Base-by-base conservation (phyloP, 1,284 basidiomycete genomes). In the Butyriboletus appendiculatus region DNA sequence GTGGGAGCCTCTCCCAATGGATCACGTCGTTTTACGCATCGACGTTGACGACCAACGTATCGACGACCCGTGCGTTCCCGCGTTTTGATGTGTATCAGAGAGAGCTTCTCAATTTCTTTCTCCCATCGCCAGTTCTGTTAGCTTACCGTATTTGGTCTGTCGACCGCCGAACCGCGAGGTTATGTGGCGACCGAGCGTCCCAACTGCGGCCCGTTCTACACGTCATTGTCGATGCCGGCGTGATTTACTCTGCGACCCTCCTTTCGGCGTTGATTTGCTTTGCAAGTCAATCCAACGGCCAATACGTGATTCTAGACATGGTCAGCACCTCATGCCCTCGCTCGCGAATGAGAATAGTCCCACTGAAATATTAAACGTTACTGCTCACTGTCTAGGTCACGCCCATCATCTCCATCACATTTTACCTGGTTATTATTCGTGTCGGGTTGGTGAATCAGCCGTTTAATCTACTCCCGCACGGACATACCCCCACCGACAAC, bases 221-320 rank as follows among this genome's bases (percentile, higher is more conserved):
- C 34, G 22, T 61, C n/a, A 24, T 59, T 2, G 1, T 59, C 24
- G 58, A 59, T 58, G 48, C 58, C 1, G 48, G 56, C 11, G n/a
- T 35, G 8, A 46, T 61, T 10, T 59, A 61, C 30, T 61, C 58
- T 3, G 1, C 41, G 11, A 40, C 48, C 6, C 58, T 60, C 32
- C 1, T 46, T 10, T 26, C 26, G 14, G 41, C 45, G n/a, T 14
- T 47, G 18, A 28, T 15, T 16, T 47, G 45, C 20, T 49, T 48
- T 7, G 5, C 22, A 10, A 30, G n/a, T 12, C 3, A 35, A 7
- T 55, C 32, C 10, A 48, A 58, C n/a, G 46, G 49, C 4, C 28
- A 48, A 32, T 47, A 45, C n/a, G 43, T 59, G n/a, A 26, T 47
- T 12, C 41, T 46, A 8, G 14, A 30, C 8, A 45, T 4, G 45